Conservation (phyloP, 495 filamentous ascomycete genomes). For the Tricharina praecox region DNA sequence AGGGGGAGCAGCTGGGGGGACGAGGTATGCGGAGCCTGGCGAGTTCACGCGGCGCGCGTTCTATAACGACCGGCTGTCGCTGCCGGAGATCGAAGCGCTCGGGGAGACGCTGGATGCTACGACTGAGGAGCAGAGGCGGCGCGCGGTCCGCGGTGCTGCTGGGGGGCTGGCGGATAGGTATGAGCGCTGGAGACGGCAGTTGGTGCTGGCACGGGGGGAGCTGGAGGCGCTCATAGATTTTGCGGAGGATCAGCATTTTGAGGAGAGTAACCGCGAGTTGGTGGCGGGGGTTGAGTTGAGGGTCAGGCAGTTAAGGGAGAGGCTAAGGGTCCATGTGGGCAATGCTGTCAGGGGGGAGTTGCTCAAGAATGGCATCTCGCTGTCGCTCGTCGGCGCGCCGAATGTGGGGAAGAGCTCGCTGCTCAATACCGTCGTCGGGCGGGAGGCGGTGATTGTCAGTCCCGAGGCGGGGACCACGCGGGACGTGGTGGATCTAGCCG, state of each 20-base stretch:
- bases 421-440: conserved; percentile 76
- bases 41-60: conserved; percentile 94
- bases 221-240: conserved; percentile 95
- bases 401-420: conserved; percentile 93
- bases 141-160: conserved; percentile 63
- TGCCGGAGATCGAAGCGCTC: conserved; percentile 88
- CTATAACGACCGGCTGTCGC: conserved; percentile 63
- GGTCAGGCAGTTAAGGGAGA: conserved; percentile 40
- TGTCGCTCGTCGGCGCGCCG: conserved; percentile 75
- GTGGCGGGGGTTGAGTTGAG: conserved; percentile 47
- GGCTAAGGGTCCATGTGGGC: conserved; percentile 48
- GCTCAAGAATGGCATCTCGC: conserved; percentile 64
- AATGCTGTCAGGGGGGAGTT: conserved; percentile 76
- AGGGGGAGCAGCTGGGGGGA: no score
- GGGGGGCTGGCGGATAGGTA: conserved; percentile 58
- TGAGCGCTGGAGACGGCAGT: conserved; percentile 60
- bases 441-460: conserved; percentile 89
- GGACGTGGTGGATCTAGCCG: conserved; percentile 80
- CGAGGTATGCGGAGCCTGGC: conserved; percentile 72
- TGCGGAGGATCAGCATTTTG: conserved; percentile 91
- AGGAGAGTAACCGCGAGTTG: conserved; percentile 62
- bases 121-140: conserved; percentile 81
- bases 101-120: conserved; percentile 70
- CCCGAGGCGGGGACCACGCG: conserved; percentile 80
- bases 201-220: conserved; percentile 73